A percentile compares a stretch with the other conserved stretches of the same genome.
Evolutionary conservation across 106 monocot genomes (phyloP).

Genomic region (Phalaenopsis equestris): DNA sequence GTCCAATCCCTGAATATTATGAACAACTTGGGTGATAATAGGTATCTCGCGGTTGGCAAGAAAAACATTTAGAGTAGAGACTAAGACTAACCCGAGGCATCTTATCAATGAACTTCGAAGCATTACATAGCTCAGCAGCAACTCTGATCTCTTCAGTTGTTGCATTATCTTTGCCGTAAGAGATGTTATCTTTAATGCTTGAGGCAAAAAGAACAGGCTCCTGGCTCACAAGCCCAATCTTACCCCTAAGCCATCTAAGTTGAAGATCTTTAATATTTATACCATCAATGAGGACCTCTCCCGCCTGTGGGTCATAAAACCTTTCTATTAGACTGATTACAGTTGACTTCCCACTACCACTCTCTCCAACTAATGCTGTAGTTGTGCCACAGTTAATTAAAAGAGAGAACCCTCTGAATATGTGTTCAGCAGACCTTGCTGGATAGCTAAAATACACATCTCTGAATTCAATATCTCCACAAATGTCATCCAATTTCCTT

Average conservation of each 20-base stretch:
- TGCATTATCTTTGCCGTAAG: slow-evolving; percentile 18
- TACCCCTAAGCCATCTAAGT: slow-evolving; percentile 19
- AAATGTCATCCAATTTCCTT: slow-evolving; percentile 22
- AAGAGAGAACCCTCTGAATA: slow-evolving; percentile 22
- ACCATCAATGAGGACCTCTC: slow-evolving; percentile 18
- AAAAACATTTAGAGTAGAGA: no score
- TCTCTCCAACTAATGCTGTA: slow-evolving; percentile 22
- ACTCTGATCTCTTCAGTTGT: slow-evolving; percentile 19
- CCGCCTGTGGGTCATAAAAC: slow-evolving; percentile 24
- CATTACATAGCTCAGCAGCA: slow-evolving; percentile 17
- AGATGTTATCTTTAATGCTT: slow-evolving; percentile 17
- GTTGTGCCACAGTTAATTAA: slow-evolving; percentile 12
- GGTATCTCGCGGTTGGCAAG: no score
- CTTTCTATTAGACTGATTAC: slow-evolving; percentile 17
- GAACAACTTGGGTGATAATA: background rate
- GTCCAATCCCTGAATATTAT: slow-evolving; percentile 38
- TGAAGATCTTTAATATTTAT: slow-evolving; percentile 20
- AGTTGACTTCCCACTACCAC: slow-evolving; percentile 22
- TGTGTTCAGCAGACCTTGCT: slow-evolving; percentile 26
- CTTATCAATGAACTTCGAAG: background rate
- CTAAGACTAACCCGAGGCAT: background rate
- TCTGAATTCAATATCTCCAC: slow-evolving; percentile 41
- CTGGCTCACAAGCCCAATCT: slow-evolving; percentile 21
- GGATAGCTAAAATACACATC: slow-evolving; percentile 55
- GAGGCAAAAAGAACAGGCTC: slow-evolving; percentile 20